Conservation (phyloP, 805 yeast species). For the Candida loeiensis region DNA sequence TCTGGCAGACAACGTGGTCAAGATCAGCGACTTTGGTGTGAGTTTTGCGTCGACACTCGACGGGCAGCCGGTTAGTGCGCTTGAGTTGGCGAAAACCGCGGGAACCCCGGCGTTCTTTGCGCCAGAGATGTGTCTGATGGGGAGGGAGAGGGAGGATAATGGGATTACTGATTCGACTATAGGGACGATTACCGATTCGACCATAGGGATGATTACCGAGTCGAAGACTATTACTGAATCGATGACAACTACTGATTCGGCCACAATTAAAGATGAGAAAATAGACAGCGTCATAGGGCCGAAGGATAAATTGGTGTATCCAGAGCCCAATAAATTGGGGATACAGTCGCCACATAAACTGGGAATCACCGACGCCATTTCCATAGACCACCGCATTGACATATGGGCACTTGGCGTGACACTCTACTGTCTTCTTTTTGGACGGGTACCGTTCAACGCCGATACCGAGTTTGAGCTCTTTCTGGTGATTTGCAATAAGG, state of each 20-base stretch:
- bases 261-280: no score
- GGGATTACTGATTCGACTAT: no score
- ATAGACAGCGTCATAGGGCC: neutral
- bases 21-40: constrained; percentile 96
- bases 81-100: constrained; percentile 90
- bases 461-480: constrained; percentile 83
- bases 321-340: neutral
- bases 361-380: no score
- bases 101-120: constrained; percentile 98
- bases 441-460: constrained; percentile 84
- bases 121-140: constrained; percentile 62
- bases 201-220: neutral
- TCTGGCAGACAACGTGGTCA: constrained; percentile 65
- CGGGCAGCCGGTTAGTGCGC: constrained; percentile 45
- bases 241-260: no score
- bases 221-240: neutral
- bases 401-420: constrained; percentile 98
- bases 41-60: constrained; percentile 64
- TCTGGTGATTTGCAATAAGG: constrained; percentile 68
- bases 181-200: no score
- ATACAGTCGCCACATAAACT: neutral
- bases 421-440: constrained; percentile 80
- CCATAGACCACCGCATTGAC: constrained; percentile 78
- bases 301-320: neutral
- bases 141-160: no score